Conservation (phyloP, 2,329 filamentous ascomycete species). For the Ceratocystis eucalypticola region DNA sequence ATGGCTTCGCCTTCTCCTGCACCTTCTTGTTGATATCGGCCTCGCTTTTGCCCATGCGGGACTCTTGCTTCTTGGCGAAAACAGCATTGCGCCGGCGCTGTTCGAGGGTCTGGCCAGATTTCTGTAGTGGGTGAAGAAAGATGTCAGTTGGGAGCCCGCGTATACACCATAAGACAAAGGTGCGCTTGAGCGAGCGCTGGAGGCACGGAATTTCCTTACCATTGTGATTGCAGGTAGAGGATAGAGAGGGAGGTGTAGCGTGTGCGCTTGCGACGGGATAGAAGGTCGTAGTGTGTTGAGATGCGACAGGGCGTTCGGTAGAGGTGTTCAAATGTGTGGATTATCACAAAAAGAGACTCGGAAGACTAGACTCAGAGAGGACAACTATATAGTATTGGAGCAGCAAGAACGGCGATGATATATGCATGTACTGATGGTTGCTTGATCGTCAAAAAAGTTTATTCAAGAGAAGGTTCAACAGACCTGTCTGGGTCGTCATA, state of each 20-base stretch:
- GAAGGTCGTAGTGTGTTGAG: background rate
- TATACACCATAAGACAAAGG: background rate
- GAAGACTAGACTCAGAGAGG: background rate
- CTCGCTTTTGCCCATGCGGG: constrained; percentile 62
- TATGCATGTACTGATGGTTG: background rate
- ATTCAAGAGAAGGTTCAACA: background rate
- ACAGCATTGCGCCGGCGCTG: constrained; percentile 70
- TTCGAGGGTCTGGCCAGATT: constrained; percentile 54
- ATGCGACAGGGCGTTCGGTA: background rate
- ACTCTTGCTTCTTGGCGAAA: constrained; percentile 60
- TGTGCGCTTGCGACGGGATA: background rate
- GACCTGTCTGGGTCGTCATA: background rate
- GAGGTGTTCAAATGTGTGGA: background rate
- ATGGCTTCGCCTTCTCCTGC: constrained; percentile 44
- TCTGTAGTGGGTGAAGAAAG: constrained; percentile 14
- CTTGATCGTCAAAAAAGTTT: background rate
- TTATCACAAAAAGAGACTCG: background rate
- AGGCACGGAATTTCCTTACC: constrained; percentile 18
- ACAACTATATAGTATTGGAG: background rate
- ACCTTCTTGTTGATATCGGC: constrained; percentile 46
- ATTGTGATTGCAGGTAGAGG: constrained; percentile 18
- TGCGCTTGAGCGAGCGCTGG: background rate
- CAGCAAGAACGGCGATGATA: no score
- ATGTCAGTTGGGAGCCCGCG: constrained; percentile 5
- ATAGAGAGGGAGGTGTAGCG: background rate